phyloP scores from a whole-genome alignment of 139 green algal genomes.

The Closterium sp. region DNA sequence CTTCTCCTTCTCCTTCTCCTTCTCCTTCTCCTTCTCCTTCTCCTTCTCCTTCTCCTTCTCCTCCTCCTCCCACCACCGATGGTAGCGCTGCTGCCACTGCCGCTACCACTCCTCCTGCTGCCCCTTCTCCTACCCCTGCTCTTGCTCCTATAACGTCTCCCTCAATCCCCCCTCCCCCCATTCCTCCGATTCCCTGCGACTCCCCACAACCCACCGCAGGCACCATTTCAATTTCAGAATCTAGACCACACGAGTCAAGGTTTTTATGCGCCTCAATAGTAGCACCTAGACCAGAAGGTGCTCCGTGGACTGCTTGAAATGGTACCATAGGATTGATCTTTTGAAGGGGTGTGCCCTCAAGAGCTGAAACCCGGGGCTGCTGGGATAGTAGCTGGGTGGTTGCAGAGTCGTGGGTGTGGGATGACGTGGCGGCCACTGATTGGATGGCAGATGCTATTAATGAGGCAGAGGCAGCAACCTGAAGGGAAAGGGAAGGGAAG shows the following conservation, averaged over 20 bases:
- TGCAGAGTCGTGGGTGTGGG: not conserved
- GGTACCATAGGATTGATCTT: not conserved
- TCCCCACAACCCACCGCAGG: too few species aligned
- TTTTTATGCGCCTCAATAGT: too few species aligned
- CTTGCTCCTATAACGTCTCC: too few species aligned
- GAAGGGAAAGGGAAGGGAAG: not conserved
- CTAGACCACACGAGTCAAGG: too few species aligned
- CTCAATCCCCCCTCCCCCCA: too few species aligned
- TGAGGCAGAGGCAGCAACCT: not conserved
- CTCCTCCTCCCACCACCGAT: not conserved
- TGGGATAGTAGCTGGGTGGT: not conserved
- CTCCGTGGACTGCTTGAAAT: not conserved
- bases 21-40: not conserved
- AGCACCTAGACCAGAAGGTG: too few species aligned
- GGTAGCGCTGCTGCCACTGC: not conserved
- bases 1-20: too few species aligned
- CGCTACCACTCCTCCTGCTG: too few species aligned
- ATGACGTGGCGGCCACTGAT: not conserved
- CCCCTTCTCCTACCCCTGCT: too few species aligned
- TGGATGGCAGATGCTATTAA: not conserved
- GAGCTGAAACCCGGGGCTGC: too few species aligned
- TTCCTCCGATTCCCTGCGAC: too few species aligned
- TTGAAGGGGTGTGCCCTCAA: not conserved
- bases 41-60: not conserved
- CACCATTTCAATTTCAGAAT: too few species aligned